Evolutionary conservation across 805 yeast genomes (phyloP).

Genomic region (Zygotorulaspora florentina): DNA sequence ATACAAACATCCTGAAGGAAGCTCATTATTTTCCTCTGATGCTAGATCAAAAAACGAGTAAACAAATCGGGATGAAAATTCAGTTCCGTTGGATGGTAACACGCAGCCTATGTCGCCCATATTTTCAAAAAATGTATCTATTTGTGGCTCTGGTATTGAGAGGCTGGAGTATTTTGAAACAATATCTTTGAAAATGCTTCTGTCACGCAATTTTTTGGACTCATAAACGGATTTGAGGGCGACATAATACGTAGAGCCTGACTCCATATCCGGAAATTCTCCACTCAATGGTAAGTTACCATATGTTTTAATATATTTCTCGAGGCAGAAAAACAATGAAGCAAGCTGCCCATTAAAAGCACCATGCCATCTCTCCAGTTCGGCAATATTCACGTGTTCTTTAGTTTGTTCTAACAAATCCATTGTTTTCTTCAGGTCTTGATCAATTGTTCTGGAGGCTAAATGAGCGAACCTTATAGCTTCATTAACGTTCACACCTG

Average conservation of each 20-base stretch:
- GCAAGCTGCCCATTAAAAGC: constrained; percentile 9
- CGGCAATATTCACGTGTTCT: not conserved
- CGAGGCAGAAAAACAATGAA: constrained; percentile 8
- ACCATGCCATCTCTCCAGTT: constrained; percentile 14
- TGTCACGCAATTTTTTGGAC: constrained; percentile 34
- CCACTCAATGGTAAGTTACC: constrained; percentile 6
- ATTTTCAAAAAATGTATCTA: constrained; percentile 58
- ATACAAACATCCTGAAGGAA: not conserved
- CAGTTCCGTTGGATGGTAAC: not conserved
- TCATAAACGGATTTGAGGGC: constrained; percentile 54
- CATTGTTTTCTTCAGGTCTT: not conserved
- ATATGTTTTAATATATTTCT: constrained; percentile 1
- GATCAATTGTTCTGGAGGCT: constrained; percentile 20
- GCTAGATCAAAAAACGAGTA: not conserved
- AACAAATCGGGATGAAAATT: not conserved
- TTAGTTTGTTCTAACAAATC: not conserved
- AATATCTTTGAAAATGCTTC: not conserved
- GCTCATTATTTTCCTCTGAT: not conserved
- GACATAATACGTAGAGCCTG: constrained; percentile 62
- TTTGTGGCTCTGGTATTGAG: constrained; percentile 37
- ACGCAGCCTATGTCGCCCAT: constrained; percentile 40
- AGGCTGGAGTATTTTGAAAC: constrained; percentile 25
- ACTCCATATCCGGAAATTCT: constrained; percentile 51
- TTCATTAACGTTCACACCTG: constrained; percentile 47
- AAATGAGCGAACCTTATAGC: constrained; percentile 45